These are phyloP conservation scores for Parasitella parasitica DNA, from an alignment of 371 early-diverging fungal species.

Conservation along the genomic window DNA sequence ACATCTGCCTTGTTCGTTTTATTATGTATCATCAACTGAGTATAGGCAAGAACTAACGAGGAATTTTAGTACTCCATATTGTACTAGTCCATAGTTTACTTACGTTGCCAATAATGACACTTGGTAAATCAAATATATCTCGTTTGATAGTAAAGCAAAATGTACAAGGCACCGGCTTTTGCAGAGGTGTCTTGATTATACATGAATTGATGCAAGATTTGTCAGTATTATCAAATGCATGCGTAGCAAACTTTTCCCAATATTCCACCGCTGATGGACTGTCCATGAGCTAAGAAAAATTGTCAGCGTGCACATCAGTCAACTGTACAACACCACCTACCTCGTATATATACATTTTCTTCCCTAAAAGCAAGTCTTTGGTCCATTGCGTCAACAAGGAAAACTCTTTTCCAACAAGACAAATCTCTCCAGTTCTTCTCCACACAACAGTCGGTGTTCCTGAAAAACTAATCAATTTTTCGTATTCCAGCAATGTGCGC, in stretches of 20 bases:
- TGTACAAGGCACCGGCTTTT: slow-evolving; percentile 74
- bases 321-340: slow-evolving; percentile 24
- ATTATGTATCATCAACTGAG: neutral
- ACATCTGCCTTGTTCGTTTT: neutral
- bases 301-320: no score
- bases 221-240: slow-evolving; percentile 87
- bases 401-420: slow-evolving; percentile 90
- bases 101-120: slow-evolving; percentile 81
- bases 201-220: slow-evolving; percentile 80
- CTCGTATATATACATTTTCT: slow-evolving; percentile 80
- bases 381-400: slow-evolving; percentile 86
- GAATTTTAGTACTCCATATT: no score
- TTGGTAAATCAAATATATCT: slow-evolving; percentile 89
- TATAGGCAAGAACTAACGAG: neutral
- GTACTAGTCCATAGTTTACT: slow-evolving; percentile 13
- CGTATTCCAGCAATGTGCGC: slow-evolving; percentile 85
- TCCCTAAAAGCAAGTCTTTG: slow-evolving; percentile 69
- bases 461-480: slow-evolving; percentile 85
- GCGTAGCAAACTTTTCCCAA: slow-evolving; percentile 89
- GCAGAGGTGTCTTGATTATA: slow-evolving; percentile 65
- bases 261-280: slow-evolving; percentile 85
- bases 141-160: slow-evolving; percentile 91
- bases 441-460: slow-evolving; percentile 96
- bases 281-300: slow-evolving; percentile 75
- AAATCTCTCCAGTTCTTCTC: slow-evolving; percentile 91